Evolutionary conservation across 202 grass and related monocot species (phyloP), one percentile per base, ranked within the genome.

Genomic region (Zoysia matrella): DNA sequence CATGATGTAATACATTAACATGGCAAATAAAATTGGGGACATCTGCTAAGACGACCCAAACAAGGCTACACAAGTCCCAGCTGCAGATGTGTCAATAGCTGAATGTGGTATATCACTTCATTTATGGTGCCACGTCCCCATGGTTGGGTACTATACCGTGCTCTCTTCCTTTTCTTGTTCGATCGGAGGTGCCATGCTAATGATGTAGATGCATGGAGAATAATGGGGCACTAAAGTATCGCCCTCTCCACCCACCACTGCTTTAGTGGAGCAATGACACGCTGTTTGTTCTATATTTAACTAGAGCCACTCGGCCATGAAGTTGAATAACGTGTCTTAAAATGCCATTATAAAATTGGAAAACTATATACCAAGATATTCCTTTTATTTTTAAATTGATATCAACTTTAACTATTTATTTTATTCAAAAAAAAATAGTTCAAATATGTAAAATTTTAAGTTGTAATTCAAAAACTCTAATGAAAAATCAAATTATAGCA

Each of bases 181-280:
- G 7, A 30, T 30, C 16, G 16, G 53, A 56, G 53, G 3, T 61
- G 6, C 5, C 72, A 43, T 62, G 54, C 16, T 53, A n/a, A 65
- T 72, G 72, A 71, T 56, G 67, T 22, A 73, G 22, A 63, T 8
- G 40, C 10, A 60, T 78, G 18, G 41, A 63, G 57, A 74, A 11
- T n/a, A 62, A 60, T 67, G 62, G 16, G 70, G 62, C 60, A 69
- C 16, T 88, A 62, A 68, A 74, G 6, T 52, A 61, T 60, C 68
- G 36, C 65, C 65, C 14, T 44, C 69, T 40, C 16, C 46, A 52
- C 60, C 67, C 75, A 88, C 80, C 66, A 48, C 46, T 22, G 74
- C 52, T 4, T 41, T 80, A 84, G 69, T 88, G 86, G 80, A 78
- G 67, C 61, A 87, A 11, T 79, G 66, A 78, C 67, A 51, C 56